phyloP scores from a whole-genome alignment of 2,329 filamentous ascomycete species.

The Beauveria sp. region DNA sequence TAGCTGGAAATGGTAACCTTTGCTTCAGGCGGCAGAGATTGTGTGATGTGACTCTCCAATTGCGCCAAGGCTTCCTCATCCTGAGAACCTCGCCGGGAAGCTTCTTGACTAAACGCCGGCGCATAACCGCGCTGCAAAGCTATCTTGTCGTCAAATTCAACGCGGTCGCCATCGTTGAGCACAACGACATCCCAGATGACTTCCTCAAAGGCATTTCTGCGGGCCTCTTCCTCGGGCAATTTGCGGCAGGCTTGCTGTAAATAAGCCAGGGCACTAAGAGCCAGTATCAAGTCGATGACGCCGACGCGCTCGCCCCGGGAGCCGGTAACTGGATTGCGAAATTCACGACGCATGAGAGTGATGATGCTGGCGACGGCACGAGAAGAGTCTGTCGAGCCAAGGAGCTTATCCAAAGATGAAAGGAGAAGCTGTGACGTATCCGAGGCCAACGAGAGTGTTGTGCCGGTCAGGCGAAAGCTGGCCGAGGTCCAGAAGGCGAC shows the following conservation, averaged over 20 bases:
- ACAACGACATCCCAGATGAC: constrained; percentile 62
- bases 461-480: constrained; percentile 50
- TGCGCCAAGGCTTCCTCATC: constrained; percentile 33
- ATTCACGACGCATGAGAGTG: constrained; percentile 55
- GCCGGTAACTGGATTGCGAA: constrained; percentile 55
- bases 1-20: constrained; percentile 54
- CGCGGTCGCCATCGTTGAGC: constrained; percentile 47
- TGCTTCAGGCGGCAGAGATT: constrained; percentile 46
- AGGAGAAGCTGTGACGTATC: constrained; percentile 52
- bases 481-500: constrained; percentile 55
- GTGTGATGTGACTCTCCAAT: constrained; percentile 47
- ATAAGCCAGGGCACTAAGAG: constrained; percentile 53
- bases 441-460: constrained; percentile 46
- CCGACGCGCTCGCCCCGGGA: constrained; percentile 51
- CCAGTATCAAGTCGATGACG: constrained; percentile 53
- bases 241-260: constrained; percentile 50
- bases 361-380: constrained; percentile 61
- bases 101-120: neutral
- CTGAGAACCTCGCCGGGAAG: constrained; percentile 1
- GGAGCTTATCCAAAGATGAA: constrained; percentile 53
- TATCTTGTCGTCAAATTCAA: constrained; percentile 41
- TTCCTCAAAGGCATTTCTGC: constrained; percentile 43
- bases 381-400: constrained; percentile 63
- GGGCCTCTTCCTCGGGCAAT: constrained; percentile 41
- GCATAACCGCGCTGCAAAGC: constrained; percentile 8